Base-by-base conservation (phyloP, 2,329 filamentous ascomycete species). In the Fusarium papillatum region DNA sequence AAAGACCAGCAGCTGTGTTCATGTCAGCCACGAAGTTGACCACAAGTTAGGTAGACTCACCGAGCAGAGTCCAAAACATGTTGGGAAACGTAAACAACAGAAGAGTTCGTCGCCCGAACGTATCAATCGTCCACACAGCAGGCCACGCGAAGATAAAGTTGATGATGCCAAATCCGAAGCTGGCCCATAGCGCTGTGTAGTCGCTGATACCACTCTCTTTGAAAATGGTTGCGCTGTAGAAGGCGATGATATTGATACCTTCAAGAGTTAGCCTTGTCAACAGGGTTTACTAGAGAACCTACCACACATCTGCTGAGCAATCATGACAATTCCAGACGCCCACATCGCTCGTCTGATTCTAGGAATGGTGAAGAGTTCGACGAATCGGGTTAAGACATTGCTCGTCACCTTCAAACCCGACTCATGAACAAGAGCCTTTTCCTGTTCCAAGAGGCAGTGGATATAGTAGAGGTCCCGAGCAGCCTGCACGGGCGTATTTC, bases 251-350 rank as follows among this genome's bases (percentile, higher is more conserved):
- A 66, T 88, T 88, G 78, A 88, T 82, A 29, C 64, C 62, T 61
- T 62, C 24, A 9, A 4, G 26, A 11, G 14, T 43, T 36, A 50
- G 39, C 9, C 16, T 22, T 4, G 7, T 10, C n/a, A 11, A 14
- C 19, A 16, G 11, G 2, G n/a, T 7, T 19, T 16, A 19, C 8
- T 39, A 43, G 10, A 13, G n/a, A 16, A 64, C 72, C 36, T 71
- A 72, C 90, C 90, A 71, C 90, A 91, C 85, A 93, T 88, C 79
- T 93, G 91, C 77, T 93, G 90, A 0, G 85, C 86, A 76, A 92
- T 90, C 92, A 95, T 95, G 75, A 94, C 92, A 1, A 90, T 90
- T 73, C 90, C 91, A 0, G 92, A 91, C 2, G 93, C 93, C 64
- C 91, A 87, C 0, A 92, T 94, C 0, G 93, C 93, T 48, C 90